phyloP scores from a whole-genome alignment of 2,329 filamentous ascomycete species.

The Amphichorda felina region DNA sequence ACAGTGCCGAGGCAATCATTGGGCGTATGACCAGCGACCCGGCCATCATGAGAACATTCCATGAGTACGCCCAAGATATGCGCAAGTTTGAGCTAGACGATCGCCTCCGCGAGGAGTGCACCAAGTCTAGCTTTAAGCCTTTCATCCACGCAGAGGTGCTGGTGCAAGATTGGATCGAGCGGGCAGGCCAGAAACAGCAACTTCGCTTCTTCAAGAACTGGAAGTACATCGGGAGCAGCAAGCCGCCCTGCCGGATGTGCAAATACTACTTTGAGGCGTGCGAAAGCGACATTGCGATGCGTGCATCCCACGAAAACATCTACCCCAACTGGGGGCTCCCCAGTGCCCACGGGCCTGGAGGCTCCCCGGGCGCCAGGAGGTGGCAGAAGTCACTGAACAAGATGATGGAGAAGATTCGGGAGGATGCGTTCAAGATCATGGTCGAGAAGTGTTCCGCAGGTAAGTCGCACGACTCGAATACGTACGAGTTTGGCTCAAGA shows the following conservation, averaged over 20 bases:
- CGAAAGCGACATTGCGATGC: conserved; percentile 12
- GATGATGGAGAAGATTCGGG: conserved; percentile 13
- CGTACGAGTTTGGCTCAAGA: conserved; percentile 1
- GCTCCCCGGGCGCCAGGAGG: not conserved
- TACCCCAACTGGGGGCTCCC: conserved; percentile 25
- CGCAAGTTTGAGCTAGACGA: conserved; percentile 12
- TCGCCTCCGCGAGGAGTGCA: conserved; percentile 8
- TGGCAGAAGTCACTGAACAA: conserved; percentile 12
- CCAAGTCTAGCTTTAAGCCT: conserved; percentile 11
- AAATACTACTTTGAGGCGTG: conserved; percentile 20
- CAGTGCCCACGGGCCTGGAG: conserved; percentile 12
- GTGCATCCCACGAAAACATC: conserved; percentile 21
- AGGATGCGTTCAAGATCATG: conserved; percentile 15
- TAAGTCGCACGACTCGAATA: conserved; percentile 20
- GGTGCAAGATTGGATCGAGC: conserved; percentile 12
- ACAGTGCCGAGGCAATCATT: not conserved
- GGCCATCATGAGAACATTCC: not conserved
- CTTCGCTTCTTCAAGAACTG: conserved; percentile 16
- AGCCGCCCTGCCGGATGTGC: conserved; percentile 26
- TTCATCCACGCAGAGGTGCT: conserved; percentile 23
- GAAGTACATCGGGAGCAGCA: conserved; percentile 27
- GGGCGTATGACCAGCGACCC: not conserved
- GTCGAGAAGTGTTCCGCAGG: conserved; percentile 11
- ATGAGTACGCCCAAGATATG: not conserved
- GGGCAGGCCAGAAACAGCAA: not conserved